phyloP scores from a whole-genome alignment of 805 yeast genomes.

The Ogataea glucozyma region DNA sequence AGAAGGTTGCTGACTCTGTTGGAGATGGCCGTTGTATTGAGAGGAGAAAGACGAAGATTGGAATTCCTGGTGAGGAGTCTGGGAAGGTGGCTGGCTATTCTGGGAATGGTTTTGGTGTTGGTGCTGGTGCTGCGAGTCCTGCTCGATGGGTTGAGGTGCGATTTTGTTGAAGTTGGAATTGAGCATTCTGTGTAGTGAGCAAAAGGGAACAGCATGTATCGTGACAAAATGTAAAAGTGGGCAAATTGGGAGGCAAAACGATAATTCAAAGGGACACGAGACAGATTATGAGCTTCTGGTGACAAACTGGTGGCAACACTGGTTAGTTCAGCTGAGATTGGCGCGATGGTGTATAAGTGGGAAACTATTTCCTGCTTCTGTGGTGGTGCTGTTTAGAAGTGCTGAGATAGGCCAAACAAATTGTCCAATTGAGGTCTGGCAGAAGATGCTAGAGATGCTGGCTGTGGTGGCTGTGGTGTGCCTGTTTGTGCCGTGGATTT shows the following conservation, averaged over 20 bases:
- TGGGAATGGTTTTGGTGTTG: slow-evolving; percentile 14
- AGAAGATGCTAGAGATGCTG: too few species aligned
- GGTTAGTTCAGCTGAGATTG: too few species aligned
- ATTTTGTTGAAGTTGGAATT: slow-evolving; percentile 18
- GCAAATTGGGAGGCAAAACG: not conserved
- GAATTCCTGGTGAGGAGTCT: slow-evolving; percentile 8
- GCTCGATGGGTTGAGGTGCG: slow-evolving; percentile 20
- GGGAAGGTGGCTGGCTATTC: not conserved
- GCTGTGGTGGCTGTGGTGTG: not conserved
- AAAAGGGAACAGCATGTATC: slow-evolving; percentile 2
- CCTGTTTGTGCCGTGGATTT: slow-evolving; percentile 1
- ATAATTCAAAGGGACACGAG: not conserved
- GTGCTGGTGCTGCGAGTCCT: slow-evolving; percentile 18
- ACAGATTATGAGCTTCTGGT: too few species aligned
- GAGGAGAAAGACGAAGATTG: slow-evolving; percentile 12
- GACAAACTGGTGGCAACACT: too few species aligned
- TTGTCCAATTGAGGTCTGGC: slow-evolving; percentile 1
- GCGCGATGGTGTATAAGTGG: not conserved
- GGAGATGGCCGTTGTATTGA: slow-evolving; percentile 8
- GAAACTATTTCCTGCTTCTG: not conserved
- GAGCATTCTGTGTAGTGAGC: slow-evolving; percentile 9
- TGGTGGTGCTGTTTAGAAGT: too few species aligned
- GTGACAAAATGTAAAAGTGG: not conserved
- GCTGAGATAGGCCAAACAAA: too few species aligned
- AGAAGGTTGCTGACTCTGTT: slow-evolving; percentile 18